These are phyloP conservation scores for Naematelia aurantialba DNA, from an alignment of 768 basidiomycete genomes.

Conservation along the genomic window DNA sequence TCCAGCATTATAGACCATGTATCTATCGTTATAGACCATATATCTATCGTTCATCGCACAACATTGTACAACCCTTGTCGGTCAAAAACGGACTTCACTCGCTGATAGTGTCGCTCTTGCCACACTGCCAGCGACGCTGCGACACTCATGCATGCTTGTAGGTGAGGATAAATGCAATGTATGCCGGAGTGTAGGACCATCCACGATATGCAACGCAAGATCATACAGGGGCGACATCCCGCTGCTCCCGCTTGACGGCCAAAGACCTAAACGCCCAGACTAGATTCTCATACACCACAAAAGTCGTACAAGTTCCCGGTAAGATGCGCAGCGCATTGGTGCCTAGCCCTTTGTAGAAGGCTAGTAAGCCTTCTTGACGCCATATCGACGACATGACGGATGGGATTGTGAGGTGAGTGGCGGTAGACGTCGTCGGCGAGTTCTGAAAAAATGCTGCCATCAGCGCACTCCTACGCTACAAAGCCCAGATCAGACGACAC, in stretches of 20 bases:
- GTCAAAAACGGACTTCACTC: no score
- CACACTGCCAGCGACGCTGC: no score
- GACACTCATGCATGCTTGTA: no score
- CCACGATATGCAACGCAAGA: no score
- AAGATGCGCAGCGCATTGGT: constrained; percentile 91
- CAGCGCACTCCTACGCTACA: neutral
- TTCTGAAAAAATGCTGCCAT: constrained; percentile 9
- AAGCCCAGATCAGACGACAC: no score
- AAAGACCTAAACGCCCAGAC: constrained; percentile 47
- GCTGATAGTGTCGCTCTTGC: no score
- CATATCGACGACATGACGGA: constrained; percentile 76
- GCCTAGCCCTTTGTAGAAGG: constrained; percentile 92
- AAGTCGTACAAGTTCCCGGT: constrained; percentile 95
- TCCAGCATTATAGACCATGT: no score
- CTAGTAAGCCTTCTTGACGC: constrained; percentile 69
- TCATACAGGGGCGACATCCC: neutral
- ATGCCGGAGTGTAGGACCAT: no score
- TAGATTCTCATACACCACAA: constrained; percentile 78
- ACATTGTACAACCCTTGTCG: no score
- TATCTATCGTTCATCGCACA: no score
- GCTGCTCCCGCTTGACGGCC: constrained; percentile 32
- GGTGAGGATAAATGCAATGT: neutral
- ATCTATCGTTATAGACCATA: no score
- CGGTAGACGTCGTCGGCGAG: constrained; percentile 9
- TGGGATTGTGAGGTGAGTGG: constrained; percentile 56